A percentile compares a stretch with the other conserved stretches of the same genome.
These are phyloP conservation scores for Lecanicillium sp. DNA, from an alignment of 2,329 filamentous ascomycete species.

Conservation along the genomic window DNA sequence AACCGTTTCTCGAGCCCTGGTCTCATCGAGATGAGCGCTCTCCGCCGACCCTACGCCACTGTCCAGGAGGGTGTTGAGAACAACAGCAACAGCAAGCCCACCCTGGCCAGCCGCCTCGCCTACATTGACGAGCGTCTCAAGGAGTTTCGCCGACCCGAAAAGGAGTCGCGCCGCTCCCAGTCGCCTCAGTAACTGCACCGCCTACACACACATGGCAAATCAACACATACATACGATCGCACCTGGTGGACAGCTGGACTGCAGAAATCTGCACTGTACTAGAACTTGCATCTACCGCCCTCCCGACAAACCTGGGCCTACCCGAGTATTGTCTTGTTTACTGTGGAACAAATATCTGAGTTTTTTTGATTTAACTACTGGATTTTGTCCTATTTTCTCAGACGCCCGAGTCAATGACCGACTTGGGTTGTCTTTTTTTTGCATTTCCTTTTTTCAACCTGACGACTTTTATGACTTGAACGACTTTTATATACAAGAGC, in stretches of 20 bases:
- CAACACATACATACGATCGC: constrained; percentile 1
- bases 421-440: no score
- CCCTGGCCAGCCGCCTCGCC: constrained; percentile 46
- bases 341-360: no score
- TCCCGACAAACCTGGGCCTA: no score
- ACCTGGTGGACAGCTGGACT: constrained; percentile 1
- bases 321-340: no score
- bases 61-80: constrained; percentile 39
- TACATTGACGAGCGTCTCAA: constrained; percentile 54
- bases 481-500: constrained; percentile 3
- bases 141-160: constrained; percentile 43
- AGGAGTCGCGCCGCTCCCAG: constrained; percentile 39
- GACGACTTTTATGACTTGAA: constrained; percentile 6
- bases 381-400: neutral
- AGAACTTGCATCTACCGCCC: neutral
- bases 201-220: constrained; percentile 3
- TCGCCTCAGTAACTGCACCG: constrained; percentile 38
- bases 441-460: no score
- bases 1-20: constrained; percentile 45
- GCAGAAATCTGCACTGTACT: constrained; percentile 4
- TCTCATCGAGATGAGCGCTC: constrained; percentile 37
- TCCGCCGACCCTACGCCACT: constrained; percentile 51
- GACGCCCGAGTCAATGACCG: no score
- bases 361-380: no score
- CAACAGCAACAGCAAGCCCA: constrained; percentile 31